A percentile compares a stretch with the other conserved stretches of the same genome.
phyloP scores from a whole-genome alignment of 106 monocot species.

The Phalaenopsis equestris region DNA sequence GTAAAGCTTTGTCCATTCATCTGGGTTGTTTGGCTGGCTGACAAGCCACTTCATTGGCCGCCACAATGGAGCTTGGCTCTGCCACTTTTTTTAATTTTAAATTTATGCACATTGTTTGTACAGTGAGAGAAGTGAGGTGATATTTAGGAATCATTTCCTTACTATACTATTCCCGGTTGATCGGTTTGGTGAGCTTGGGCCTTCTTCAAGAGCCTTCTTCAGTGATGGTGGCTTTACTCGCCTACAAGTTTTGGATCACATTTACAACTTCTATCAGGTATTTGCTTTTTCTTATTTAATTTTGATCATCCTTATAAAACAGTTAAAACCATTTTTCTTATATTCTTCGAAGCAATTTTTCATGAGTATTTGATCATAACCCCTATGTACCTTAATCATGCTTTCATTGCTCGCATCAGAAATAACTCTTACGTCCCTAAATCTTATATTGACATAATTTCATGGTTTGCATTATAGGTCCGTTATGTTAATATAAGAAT shows the following conservation, averaged over 20 bases:
- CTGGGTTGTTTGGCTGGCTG: not conserved
- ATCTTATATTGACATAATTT: not conserved
- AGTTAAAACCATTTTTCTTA: not conserved
- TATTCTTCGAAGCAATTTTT: too few relatives aligned
- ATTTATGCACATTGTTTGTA: conserved; percentile 4
- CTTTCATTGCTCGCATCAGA: too few relatives aligned
- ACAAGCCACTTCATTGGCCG: not conserved
- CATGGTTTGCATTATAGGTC: not conserved
- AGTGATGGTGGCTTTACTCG: conserved; percentile 71
- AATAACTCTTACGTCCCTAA: too few relatives aligned
- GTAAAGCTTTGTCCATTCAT: not conserved
- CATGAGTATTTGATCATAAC: too few relatives aligned
- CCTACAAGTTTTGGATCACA: conserved; percentile 63
- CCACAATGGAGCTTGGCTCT: not conserved
- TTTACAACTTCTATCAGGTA: conserved; percentile 92
- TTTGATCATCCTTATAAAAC: not conserved
- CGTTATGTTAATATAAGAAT: not conserved
- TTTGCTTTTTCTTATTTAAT: not conserved
- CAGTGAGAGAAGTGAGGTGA: conserved; percentile 72
- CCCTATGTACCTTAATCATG: too few relatives aligned
- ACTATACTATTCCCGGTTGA: conserved; percentile 88
- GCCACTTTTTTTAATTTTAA: not conserved
- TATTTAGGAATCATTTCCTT: conserved; percentile 78
- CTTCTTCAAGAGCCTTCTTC: conserved; percentile 81
- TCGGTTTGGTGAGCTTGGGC: conserved; percentile 84